phyloP scores from a whole-genome alignment of 75 land plant genomes.

The Cryptomeria japonica region DNA sequence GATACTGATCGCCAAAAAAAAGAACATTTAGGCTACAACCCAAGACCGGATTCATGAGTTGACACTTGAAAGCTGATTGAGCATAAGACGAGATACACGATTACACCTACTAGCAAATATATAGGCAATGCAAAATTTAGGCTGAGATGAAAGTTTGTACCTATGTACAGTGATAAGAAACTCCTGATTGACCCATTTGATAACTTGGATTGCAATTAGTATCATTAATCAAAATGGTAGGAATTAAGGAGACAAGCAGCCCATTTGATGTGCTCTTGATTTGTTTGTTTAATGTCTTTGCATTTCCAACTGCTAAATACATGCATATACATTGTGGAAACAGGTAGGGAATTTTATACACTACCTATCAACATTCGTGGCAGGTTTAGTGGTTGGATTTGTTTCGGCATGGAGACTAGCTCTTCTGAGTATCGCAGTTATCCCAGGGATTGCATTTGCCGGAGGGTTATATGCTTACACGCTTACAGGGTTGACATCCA shows the following conservation, averaged over 20 bases:
- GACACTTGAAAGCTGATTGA: background rate
- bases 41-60: background rate
- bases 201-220: conserved; percentile 1
- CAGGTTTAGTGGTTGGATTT: conserved; percentile 91
- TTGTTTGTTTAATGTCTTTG: background rate
- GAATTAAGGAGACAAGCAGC: background rate
- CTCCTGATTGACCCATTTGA: background rate
- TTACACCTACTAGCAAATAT: background rate
- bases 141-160: background rate
- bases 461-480: conserved; percentile 91
- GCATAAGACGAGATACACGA: background rate
- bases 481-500: conserved; percentile 84
- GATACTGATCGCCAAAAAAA: background rate
- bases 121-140: background rate
- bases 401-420: conserved; percentile 86
- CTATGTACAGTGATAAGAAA: background rate
- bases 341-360: conserved; percentile 97
- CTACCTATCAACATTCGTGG: conserved; percentile 82
- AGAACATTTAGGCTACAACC: background rate
- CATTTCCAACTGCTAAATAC: background rate
- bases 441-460: conserved; percentile 91
- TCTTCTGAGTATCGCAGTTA: conserved; percentile 84
- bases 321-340: conserved; percentile 9
- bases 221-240: background rate
- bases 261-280: background rate